A percentile compares a stretch with the other conserved stretches of the same genome.
Conservation (phyloP, 2,329 filamentous ascomycete genomes). For the Calonectria hongkongensis region DNA sequence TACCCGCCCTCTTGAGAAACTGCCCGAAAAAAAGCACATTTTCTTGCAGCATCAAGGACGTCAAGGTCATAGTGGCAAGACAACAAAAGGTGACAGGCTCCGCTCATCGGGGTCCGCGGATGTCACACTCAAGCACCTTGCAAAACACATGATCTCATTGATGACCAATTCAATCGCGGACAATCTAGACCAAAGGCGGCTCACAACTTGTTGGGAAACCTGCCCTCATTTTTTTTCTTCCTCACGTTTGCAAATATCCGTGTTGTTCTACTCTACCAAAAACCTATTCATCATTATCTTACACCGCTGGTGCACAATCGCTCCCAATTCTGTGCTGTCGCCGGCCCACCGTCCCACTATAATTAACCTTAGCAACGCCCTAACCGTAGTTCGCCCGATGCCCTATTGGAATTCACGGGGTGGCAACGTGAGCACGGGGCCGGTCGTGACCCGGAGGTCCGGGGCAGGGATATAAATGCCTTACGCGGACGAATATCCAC, state of each 20-base stretch:
- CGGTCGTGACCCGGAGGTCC: constrained; percentile 6
- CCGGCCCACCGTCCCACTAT: constrained; percentile 4
- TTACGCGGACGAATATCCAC: constrained; percentile 12
- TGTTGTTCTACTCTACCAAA: too few relatives aligned
- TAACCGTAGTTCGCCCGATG: constrained; percentile 21
- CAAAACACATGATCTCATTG: too few relatives aligned
- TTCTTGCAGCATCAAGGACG: not conserved
- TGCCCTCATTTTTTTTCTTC: too few relatives aligned
- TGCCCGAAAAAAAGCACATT: too few relatives aligned
- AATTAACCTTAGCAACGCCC: constrained; percentile 6
- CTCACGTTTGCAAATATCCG: too few relatives aligned
- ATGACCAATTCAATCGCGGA: too few relatives aligned
- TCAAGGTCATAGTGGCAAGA: not conserved
- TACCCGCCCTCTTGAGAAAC: too few relatives aligned
- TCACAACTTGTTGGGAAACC: too few relatives aligned
- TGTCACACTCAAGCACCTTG: too few relatives aligned
- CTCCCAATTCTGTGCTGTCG: constrained; percentile 4
- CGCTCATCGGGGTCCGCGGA: too few relatives aligned
- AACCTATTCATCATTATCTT: too few relatives aligned
- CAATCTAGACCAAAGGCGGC: too few relatives aligned
- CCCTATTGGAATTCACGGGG: constrained; percentile 20
- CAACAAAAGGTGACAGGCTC: not conserved
- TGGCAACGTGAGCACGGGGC: constrained; percentile 24
- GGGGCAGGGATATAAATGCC: constrained; percentile 14
- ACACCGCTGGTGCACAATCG: not conserved